Percentiles rank a stretch among this genome's conserved stretches.
Evolutionary conservation across 768 basidiomycete species (phyloP).

Genomic region (Rubroboletus satanas): DNA sequence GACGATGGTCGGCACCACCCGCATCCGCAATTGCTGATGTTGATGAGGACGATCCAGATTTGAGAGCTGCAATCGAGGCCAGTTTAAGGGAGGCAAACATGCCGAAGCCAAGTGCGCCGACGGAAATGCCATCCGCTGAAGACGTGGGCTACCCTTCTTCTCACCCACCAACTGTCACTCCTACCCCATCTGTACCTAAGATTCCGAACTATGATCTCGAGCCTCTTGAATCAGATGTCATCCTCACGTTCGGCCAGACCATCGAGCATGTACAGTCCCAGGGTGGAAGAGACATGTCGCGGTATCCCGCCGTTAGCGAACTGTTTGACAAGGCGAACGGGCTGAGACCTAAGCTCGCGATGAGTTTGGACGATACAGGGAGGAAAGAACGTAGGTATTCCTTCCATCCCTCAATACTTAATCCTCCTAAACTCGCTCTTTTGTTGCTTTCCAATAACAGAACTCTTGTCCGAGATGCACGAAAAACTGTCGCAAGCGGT

Average conservation of each 20-base stretch:
- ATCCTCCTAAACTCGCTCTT: neutral
- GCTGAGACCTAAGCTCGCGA: conserved; percentile 74
- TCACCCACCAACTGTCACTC: conserved; percentile 38
- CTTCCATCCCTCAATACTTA: neutral
- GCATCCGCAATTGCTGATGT: conserved; percentile 36
- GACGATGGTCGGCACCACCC: conserved; percentile 19
- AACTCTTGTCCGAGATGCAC: conserved; percentile 90
- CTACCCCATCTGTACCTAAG: conserved; percentile 42
- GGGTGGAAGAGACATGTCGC: conserved; percentile 71
- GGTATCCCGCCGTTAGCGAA: conserved; percentile 81
- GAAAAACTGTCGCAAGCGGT: conserved; percentile 91
- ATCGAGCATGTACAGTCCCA: conserved; percentile 79
- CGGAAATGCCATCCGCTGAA: conserved; percentile 54
- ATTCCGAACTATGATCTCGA: conserved; percentile 78
- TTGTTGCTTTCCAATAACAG: conserved; percentile 35
- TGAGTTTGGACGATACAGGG: conserved; percentile 79
- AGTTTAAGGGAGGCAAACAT: conserved; percentile 82
- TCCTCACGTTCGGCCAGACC: conserved; percentile 88
- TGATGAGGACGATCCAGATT: conserved; percentile 86
- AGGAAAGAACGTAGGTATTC: conserved; percentile 73
- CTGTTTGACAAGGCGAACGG: conserved; percentile 79
- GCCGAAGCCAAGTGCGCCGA: conserved; percentile 75
- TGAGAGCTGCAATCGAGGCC: conserved; percentile 93
- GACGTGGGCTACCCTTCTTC: conserved; percentile 45
- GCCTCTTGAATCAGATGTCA: conserved; percentile 77